These are phyloP conservation scores for Aspergillus wentii DNA, from an alignment of 495 filamentous ascomycete species.

Conservation along the genomic window DNA sequence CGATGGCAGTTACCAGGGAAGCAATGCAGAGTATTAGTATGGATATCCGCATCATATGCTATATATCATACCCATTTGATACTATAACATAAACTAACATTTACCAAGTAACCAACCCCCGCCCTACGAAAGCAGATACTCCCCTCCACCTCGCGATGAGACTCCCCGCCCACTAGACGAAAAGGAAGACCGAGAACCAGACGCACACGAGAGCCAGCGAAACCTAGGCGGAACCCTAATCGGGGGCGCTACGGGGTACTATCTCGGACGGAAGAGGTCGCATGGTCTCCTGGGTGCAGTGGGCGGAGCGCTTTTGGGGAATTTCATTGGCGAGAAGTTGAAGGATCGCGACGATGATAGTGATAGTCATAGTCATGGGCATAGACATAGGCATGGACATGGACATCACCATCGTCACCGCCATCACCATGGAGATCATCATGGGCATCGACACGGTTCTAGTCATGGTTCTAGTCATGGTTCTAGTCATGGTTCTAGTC, in stretches of 20 bases:
- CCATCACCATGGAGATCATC: conserved; percentile 8
- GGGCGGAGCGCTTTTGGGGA: conserved; percentile 45
- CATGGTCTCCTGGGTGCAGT: conserved; percentile 46
- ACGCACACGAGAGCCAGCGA: conserved; percentile 19
- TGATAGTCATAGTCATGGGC: conserved; percentile 1
- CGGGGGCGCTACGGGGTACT: conserved; percentile 45
- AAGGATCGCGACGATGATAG: conserved; percentile 12
- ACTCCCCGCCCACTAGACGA: no score
- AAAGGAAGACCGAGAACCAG: no score
- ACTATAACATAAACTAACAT: not conserved
- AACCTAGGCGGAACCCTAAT: conserved; percentile 36
- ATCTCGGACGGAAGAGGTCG: conserved; percentile 39
- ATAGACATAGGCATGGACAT: conserved; percentile 14
- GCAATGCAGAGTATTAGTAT: conserved; percentile 21
- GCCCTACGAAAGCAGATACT: no score
- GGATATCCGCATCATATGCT: not conserved
- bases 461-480: conserved; percentile 4
- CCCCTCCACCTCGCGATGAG: no score
- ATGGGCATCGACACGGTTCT: not conserved
- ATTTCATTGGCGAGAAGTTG: conserved; percentile 36
- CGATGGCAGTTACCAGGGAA: conserved; percentile 5
- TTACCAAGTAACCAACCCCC: no score
- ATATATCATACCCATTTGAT: not conserved
- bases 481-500: not conserved
- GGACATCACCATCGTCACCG: conserved; percentile 10